phyloP scores from a whole-genome alignment of 208 protist species.

The Baffinella frigidus region DNA sequence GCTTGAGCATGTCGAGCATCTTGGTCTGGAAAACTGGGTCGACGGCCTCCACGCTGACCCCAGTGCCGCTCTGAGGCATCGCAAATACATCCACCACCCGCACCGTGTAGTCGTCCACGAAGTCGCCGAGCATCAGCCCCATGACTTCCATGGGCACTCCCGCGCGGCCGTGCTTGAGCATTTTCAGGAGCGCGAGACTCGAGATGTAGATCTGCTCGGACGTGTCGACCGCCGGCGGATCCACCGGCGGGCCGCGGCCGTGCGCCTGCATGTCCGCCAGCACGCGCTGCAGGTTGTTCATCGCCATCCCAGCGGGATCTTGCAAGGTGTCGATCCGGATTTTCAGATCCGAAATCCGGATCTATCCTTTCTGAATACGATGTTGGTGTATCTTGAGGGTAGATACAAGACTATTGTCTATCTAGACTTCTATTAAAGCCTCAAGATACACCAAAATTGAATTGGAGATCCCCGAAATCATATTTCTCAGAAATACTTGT shows the following conservation, averaged over 20 bases:
- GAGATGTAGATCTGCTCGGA: slow-evolving; percentile 99
- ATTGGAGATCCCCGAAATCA: no score
- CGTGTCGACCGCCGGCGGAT: slow-evolving; percentile 88
- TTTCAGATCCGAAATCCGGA: no score
- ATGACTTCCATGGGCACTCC: slow-evolving; percentile 78
- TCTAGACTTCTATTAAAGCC: no score
- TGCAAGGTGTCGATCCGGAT: no score
- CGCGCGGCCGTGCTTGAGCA: slow-evolving; percentile 96
- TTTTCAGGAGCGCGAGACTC: slow-evolving; percentile 98
- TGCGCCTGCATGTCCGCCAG: background rate
- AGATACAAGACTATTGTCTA: no score
- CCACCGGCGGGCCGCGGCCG: slow-evolving; percentile 20
- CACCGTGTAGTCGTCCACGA: slow-evolving; percentile 99
- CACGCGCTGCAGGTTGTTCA: background rate
- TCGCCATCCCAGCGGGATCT: no score
- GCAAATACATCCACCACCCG: slow-evolving; percentile 97
- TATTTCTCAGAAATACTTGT: no score
- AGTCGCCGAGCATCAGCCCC: slow-evolving; percentile 99
- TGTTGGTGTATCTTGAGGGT: no score
- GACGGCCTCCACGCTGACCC: slow-evolving; percentile 98
- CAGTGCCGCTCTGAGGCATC: slow-evolving; percentile 92
- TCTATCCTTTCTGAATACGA: no score
- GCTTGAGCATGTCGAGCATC: slow-evolving; percentile 99
- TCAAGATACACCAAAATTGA: no score
- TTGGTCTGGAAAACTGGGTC: slow-evolving; percentile 99